Evolutionary conservation across 768 basidiomycete genomes (phyloP).

Genomic region (Exidia glandulosa): DNA sequence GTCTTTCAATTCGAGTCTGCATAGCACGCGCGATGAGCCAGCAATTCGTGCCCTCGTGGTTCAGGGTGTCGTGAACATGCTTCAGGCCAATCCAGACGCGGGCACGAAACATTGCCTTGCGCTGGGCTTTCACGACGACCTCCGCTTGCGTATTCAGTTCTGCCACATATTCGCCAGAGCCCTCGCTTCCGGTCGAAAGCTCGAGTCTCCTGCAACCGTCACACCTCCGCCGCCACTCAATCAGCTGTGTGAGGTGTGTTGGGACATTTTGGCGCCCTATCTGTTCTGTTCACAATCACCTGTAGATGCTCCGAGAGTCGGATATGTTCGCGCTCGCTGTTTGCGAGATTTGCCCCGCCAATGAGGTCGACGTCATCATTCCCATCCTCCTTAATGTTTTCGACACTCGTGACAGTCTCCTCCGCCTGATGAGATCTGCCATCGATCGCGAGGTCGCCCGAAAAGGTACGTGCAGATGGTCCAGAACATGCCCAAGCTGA

Average conservation of each 20-base stretch:
- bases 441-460: slow-evolving; percentile 75
- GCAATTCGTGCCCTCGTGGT: slow-evolving; percentile 67
- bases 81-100: slow-evolving; percentile 75
- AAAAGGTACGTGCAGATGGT: slow-evolving; percentile 40
- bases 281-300: no score
- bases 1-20: background rate
- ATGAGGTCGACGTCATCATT: slow-evolving; percentile 71
- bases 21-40: slow-evolving; percentile 9
- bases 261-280: background rate
- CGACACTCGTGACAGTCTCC: slow-evolving; percentile 60
- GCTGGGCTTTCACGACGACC: slow-evolving; percentile 64
- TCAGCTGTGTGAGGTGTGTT: slow-evolving; percentile 47
- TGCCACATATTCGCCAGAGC: slow-evolving; percentile 76
- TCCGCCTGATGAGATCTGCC: slow-evolving; percentile 68
- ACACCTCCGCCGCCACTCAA: slow-evolving; percentile 35
- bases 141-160: slow-evolving; percentile 64
- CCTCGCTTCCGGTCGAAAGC: slow-evolving; percentile 68
- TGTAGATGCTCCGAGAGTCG: slow-evolving; percentile 30
- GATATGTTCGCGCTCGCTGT: slow-evolving; percentile 65
- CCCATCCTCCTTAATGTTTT: slow-evolving; percentile 79
- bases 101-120: slow-evolving; percentile 82
- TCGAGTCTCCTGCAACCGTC: slow-evolving; percentile 48
- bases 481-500: background rate
- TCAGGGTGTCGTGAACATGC: slow-evolving; percentile 67
- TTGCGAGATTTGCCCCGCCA: slow-evolving; percentile 72